Conservation (phyloP, 768 basidiomycete genomes). For the Collybia nuda region DNA sequence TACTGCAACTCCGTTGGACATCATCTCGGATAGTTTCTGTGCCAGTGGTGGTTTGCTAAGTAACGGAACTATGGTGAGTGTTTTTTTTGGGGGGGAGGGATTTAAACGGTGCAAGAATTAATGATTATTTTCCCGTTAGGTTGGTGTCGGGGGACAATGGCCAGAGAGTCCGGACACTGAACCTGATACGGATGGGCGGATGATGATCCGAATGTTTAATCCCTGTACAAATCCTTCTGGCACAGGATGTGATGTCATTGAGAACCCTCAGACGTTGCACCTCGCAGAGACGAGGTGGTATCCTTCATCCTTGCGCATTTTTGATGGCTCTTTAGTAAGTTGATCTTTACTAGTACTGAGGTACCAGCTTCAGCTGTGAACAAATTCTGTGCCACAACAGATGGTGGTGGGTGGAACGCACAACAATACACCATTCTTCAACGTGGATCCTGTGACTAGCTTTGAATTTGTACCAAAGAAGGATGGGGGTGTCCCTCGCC, state of each 20-base stretch:
- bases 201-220: slow-evolving; percentile 35
- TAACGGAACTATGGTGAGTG: neutral
- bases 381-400: neutral
- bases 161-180: slow-evolving; percentile 24
- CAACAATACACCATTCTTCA: too few relatives aligned
- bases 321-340: slow-evolving; percentile 35
- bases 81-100: neutral
- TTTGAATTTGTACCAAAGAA: slow-evolving; percentile 40
- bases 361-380: slow-evolving; percentile 21
- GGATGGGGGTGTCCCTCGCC: slow-evolving; percentile 21
- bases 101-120: neutral
- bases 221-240: slow-evolving; percentile 30
- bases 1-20: neutral
- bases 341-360: slow-evolving; percentile 18
- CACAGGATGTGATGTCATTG: slow-evolving; percentile 31
- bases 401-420: neutral
- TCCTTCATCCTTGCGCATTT: slow-evolving; percentile 33
- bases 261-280: slow-evolving; percentile 30
- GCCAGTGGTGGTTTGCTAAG: neutral
- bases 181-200: slow-evolving; percentile 26
- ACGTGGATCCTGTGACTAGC: neutral
- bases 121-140: slow-evolving; percentile 16
- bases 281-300: slow-evolving; percentile 41
- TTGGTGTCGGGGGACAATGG: slow-evolving; percentile 28
- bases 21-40: neutral